These are phyloP conservation scores for Cichorium intybus DNA, from an alignment of 140 eudicot species.

Conservation along the genomic window DNA sequence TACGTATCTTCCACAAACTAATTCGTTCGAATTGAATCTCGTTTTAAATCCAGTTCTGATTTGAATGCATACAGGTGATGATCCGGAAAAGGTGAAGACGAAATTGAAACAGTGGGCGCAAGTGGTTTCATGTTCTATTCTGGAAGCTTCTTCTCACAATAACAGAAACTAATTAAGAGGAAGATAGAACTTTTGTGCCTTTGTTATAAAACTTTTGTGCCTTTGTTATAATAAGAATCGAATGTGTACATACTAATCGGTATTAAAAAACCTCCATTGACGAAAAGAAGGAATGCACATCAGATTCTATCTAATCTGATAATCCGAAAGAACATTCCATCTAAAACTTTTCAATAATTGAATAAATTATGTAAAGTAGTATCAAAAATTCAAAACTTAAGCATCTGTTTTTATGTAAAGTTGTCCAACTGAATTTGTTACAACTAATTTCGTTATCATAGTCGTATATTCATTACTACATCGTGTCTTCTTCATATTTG, in stretches of 20 bases:
- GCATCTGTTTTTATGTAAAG: background rate
- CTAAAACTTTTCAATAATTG: constrained; percentile 15
- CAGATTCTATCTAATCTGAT: constrained; percentile 28
- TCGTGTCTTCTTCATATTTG: background rate
- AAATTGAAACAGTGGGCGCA: constrained; percentile 52
- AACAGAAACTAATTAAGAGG: constrained; percentile 7
- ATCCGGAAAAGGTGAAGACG: constrained; percentile 33
- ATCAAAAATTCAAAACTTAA: background rate
- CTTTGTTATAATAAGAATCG: constrained; percentile 1
- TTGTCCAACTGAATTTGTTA: background rate
- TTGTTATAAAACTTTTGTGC: background rate
- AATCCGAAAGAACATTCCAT: constrained; percentile 19
- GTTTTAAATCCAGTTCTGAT: constrained; percentile 3
- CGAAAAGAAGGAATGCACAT: constrained; percentile 23
- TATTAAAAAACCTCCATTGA: constrained; percentile 12
- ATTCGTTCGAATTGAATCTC: background rate
- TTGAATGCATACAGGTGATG: constrained; percentile 32
- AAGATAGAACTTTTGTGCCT: constrained; percentile 3
- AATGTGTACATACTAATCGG: constrained; percentile 22
- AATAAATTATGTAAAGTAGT: constrained; percentile 5
- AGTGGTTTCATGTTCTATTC: constrained; percentile 36
- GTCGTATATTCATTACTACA: background rate
- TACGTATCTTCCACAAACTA: background rate
- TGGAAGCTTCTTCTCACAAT: constrained; percentile 22
- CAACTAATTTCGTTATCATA: background rate